phyloP scores from a whole-genome alignment of 768 basidiomycete species.

The Russula griseocarnosa region DNA sequence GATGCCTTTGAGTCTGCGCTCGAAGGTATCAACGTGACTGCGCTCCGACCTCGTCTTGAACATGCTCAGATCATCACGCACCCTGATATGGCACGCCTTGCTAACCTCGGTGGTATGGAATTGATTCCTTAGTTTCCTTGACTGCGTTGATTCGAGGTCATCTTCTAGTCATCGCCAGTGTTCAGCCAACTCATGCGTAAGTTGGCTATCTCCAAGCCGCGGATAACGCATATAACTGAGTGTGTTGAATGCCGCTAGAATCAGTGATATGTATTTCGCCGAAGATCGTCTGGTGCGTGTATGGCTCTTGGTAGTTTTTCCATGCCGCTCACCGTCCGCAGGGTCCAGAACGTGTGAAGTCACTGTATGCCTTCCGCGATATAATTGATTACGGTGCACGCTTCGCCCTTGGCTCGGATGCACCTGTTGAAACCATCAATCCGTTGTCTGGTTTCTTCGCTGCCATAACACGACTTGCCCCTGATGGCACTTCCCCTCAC shows the following conservation, averaged over 20 bases:
- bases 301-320: not conserved
- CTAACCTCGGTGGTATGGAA: conserved; percentile 67
- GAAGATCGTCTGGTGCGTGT: conserved; percentile 66
- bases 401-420: conserved; percentile 83
- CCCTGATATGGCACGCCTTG: conserved; percentile 73
- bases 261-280: conserved; percentile 88
- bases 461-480: conserved; percentile 72
- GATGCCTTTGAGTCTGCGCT: conserved; percentile 76
- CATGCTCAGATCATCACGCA: conserved; percentile 84
- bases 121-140: not conserved
- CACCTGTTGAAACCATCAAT: conserved; percentile 84
- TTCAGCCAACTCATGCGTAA: conserved; percentile 87
- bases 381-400: conserved; percentile 59
- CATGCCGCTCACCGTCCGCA: conserved; percentile 31
- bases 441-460: conserved; percentile 85
- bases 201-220: conserved; percentile 33
- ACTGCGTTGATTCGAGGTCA: not conserved
- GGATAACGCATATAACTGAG: conserved; percentile 6
- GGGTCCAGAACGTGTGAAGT: conserved; percentile 82
- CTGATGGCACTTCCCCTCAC: conserved; percentile 71
- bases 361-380: conserved; percentile 82
- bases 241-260: conserved; percentile 40
- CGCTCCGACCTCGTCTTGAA: conserved; percentile 75
- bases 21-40: conserved; percentile 54
- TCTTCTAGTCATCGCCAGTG: conserved; percentile 73